Evolutionary conservation across 306 rosid species (phyloP).

Genomic region (Cucumis hystrix): DNA sequence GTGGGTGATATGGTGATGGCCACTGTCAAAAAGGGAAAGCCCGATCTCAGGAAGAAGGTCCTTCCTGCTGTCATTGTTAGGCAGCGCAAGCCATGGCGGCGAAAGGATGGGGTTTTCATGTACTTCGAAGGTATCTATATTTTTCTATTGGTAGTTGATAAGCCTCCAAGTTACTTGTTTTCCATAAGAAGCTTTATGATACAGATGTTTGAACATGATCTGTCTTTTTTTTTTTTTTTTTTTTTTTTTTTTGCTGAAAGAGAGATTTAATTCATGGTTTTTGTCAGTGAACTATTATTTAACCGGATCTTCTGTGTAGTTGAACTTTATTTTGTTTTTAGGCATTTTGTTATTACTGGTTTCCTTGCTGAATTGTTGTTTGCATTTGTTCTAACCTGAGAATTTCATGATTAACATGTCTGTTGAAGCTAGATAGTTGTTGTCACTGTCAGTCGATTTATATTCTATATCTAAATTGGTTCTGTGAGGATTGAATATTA

Average conservation of each 20-base stretch:
- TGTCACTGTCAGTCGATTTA: not conserved
- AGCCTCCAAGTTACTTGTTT: not conserved
- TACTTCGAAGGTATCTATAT: constrained; percentile 43
- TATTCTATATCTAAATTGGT: not conserved
- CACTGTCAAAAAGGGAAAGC: constrained; percentile 57
- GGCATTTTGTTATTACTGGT: not conserved
- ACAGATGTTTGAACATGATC: not conserved
- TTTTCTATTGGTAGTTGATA: not conserved
- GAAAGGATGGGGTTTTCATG: constrained; percentile 66
- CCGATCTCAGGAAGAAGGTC: constrained; percentile 60
- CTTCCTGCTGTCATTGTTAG: constrained; percentile 54
- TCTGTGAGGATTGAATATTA: not conserved
- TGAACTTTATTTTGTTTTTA: not conserved
- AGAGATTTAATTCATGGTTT: not conserved
- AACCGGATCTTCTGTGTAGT: not conserved
- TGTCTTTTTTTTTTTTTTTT: too few relatives aligned
- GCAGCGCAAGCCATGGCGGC: constrained; percentile 55
- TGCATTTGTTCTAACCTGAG: not conserved
- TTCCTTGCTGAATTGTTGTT: not conserved
- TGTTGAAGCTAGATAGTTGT: too few relatives aligned
- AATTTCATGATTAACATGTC: not conserved
- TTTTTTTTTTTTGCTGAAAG: too few relatives aligned
- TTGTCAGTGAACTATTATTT: not conserved
- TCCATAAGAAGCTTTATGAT: not conserved
- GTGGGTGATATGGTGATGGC: constrained; percentile 72